phyloP scores from a whole-genome alignment of 176 grass and related monocot genomes.

The Metroxylon sagu region DNA sequence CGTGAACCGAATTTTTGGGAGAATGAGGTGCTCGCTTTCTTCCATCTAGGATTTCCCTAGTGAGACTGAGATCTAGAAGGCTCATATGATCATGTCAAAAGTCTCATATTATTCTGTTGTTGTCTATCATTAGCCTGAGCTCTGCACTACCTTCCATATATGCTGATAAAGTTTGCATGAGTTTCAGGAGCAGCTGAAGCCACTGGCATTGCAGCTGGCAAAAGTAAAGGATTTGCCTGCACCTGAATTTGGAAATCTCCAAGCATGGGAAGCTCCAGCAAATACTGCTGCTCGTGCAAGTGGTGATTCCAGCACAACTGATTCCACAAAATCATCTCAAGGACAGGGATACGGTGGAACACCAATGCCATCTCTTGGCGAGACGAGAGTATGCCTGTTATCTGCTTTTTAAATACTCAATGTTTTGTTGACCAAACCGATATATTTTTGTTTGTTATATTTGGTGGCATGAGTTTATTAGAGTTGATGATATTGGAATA shows the following conservation, averaged over 20 bases:
- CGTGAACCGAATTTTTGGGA: no score
- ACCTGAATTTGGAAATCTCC: constrained; percentile 90
- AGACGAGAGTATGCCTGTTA: constrained; percentile 56
- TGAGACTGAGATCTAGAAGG: no score
- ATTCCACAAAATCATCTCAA: constrained; percentile 60
- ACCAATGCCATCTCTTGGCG: constrained; percentile 79
- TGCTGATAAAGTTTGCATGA: constrained; percentile 3
- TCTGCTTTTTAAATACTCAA: background rate
- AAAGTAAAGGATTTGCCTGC: constrained; percentile 84
- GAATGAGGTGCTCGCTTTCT: no score
- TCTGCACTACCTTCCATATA: no score
- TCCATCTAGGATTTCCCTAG: no score
- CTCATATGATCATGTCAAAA: no score
- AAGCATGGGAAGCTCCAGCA: constrained; percentile 79
- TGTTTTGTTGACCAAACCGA: no score
- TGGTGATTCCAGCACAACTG: constrained; percentile 50
- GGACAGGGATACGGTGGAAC: constrained; percentile 72
- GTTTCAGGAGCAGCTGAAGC: constrained; percentile 84
- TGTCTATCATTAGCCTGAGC: no score
- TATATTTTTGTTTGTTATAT: no score
- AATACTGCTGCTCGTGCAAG: constrained; percentile 39
- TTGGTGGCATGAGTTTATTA: no score
- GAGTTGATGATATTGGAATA: no score
- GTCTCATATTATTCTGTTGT: no score
- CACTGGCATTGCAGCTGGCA: constrained; percentile 49